A percentile compares a stretch with the other conserved stretches of the same genome.
Conservation (phyloP, 371 early-diverging fungal species). For the Actinomortierella wolfii region DNA sequence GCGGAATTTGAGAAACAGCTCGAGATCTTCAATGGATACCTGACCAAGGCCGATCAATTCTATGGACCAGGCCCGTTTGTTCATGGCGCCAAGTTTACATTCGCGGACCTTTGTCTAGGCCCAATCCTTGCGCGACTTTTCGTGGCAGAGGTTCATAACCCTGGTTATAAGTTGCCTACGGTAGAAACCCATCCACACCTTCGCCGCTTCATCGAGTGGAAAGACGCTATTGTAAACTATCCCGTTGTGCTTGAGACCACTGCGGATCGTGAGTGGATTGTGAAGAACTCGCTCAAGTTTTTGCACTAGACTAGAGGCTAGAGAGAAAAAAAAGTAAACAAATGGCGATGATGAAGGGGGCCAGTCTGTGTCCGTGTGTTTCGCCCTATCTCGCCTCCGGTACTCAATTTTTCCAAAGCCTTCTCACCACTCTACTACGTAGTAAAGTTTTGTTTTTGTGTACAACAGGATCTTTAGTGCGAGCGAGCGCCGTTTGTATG, state of each 20-base stretch:
- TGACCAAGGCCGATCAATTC: slow-evolving; percentile 45
- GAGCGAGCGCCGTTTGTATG: no score
- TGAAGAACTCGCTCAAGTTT: no score
- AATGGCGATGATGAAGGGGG: no score
- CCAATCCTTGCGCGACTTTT: slow-evolving; percentile 53
- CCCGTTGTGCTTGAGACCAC: slow-evolving; percentile 18
- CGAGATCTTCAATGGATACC: slow-evolving; percentile 48
- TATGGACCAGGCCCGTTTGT: slow-evolving; percentile 62
- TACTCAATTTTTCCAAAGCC: no score
- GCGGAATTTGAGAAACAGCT: slow-evolving; percentile 9
- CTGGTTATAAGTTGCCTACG: slow-evolving; percentile 23
- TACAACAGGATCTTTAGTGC: no score
- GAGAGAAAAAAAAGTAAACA: no score
- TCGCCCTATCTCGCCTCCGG: no score
- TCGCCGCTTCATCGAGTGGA: slow-evolving; percentile 29
- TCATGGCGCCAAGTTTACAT: slow-evolving; percentile 57
- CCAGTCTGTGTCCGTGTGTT: no score
- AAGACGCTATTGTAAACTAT: slow-evolving; percentile 22
- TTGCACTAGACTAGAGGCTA: no score
- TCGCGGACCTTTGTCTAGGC: slow-evolving; percentile 62
- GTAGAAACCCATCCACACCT: slow-evolving; percentile 19
- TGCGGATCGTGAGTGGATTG: no score
- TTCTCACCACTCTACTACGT: no score
- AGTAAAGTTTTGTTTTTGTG: no score
- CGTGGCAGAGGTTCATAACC: slow-evolving; percentile 11